Evolutionary conservation across 2,329 filamentous ascomycete species (phyloP).

Genomic region (Aspergillus proliferans): DNA sequence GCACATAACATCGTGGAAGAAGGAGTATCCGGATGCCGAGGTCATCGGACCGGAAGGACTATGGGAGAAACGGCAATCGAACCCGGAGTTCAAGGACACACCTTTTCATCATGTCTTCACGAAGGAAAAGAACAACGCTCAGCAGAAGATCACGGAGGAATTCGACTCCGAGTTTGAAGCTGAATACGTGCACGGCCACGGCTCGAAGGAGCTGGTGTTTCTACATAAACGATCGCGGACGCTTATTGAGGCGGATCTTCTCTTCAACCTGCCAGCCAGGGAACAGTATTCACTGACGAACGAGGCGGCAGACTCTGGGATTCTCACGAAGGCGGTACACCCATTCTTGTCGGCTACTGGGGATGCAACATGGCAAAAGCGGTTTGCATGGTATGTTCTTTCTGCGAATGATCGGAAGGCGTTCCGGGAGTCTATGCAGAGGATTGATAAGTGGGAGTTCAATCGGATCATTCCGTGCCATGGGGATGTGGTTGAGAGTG

Average conservation of each 20-base stretch:
- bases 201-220: slow-evolving; percentile 84
- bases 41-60: slow-evolving; percentile 79
- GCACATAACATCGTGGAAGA: slow-evolving; percentile 78
- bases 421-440: slow-evolving; percentile 63
- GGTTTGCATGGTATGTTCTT: slow-evolving; percentile 73
- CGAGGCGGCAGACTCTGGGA: slow-evolving; percentile 49
- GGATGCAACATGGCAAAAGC: slow-evolving; percentile 65
- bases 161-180: slow-evolving; percentile 83
- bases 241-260: slow-evolving; percentile 79
- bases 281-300: slow-evolving; percentile 70
- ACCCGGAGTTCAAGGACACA: slow-evolving; percentile 50
- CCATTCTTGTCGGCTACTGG: slow-evolving; percentile 54
- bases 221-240: slow-evolving; percentile 71
- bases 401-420: slow-evolving; percentile 56
- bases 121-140: slow-evolving; percentile 40
- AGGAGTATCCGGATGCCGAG: slow-evolving; percentile 69
- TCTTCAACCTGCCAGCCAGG: slow-evolving; percentile 82
- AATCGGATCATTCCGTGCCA: slow-evolving; percentile 83
- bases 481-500: slow-evolving; percentile 75
- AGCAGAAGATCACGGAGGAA: slow-evolving; percentile 58
- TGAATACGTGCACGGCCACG: slow-evolving; percentile 74
- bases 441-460: slow-evolving; percentile 77
- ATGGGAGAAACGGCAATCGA: slow-evolving; percentile 68
- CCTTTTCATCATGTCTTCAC: slow-evolving; percentile 65
- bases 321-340: slow-evolving; percentile 53